A percentile compares a stretch with the other conserved stretches of the same genome.
phyloP scores from a whole-genome alignment of 371 early-diverging fungal species.

The Saksenaea oblongispora region DNA sequence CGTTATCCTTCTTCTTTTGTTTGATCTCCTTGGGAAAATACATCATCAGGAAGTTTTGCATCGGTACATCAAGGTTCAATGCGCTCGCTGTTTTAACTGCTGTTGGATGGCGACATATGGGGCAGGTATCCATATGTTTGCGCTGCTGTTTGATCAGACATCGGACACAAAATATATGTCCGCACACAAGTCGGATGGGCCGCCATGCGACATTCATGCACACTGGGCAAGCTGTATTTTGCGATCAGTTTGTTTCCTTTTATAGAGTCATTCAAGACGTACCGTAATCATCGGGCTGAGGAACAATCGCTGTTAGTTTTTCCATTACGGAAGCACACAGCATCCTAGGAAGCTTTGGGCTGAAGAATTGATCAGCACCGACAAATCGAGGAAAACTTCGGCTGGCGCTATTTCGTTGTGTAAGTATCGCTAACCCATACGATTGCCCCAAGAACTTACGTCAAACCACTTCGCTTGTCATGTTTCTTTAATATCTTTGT shows the following conservation, averaged over 20 bases:
- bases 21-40: constrained; percentile 77
- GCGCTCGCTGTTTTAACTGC: constrained; percentile 65
- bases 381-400: constrained; percentile 34
- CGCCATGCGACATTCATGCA: constrained; percentile 60
- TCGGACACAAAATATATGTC: constrained; percentile 73
- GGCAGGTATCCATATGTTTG: constrained; percentile 63
- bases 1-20: constrained; percentile 64
- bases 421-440: too few species aligned
- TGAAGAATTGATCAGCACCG: constrained; percentile 26
- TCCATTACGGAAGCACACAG: constrained; percentile 39
- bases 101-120: constrained; percentile 63
- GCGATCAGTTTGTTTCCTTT: constrained; percentile 11
- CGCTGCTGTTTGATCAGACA: constrained; percentile 72
- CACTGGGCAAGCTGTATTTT: neutral
- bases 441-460: constrained; percentile 25
- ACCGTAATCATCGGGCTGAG: constrained; percentile 72
- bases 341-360: constrained; percentile 34
- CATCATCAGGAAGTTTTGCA: constrained; percentile 66
- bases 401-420: constrained; percentile 24
- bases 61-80: constrained; percentile 56
- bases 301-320: constrained; percentile 63
- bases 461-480: constrained; percentile 77
- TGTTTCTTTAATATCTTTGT: constrained; percentile 85
- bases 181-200: constrained; percentile 71
- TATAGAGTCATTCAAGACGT: constrained; percentile 34